These are phyloP conservation scores for Krasilnikovozyma curviuscula DNA, from an alignment of 768 basidiomycete species.

Conservation along the genomic window DNA sequence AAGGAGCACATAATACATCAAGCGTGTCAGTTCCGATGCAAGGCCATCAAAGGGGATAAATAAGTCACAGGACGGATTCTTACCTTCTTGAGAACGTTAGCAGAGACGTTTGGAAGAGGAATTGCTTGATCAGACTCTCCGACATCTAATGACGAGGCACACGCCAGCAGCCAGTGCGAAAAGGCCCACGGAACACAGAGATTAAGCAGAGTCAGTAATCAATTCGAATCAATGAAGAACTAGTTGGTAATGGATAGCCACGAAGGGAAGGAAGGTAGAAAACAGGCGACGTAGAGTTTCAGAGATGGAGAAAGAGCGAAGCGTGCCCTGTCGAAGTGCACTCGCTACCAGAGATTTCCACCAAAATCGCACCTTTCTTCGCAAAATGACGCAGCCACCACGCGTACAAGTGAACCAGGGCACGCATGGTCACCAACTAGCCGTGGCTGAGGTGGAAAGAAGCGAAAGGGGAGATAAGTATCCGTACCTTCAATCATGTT, in stretches of 20 bases:
- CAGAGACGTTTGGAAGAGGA: constrained; percentile 82
- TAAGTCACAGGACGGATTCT: constrained; percentile 9
- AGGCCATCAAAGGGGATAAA: neutral
- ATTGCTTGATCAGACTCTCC: constrained; percentile 88
- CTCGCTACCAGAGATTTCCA: neutral
- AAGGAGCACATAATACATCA: constrained; percentile 3
- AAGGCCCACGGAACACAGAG: no score
- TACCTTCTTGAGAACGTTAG: constrained; percentile 82
- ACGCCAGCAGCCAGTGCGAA: no score
- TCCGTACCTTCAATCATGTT: constrained; percentile 95
- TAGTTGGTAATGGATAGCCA: neutral
- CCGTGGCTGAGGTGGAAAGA: neutral
- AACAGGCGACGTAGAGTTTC: neutral
- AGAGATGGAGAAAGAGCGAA: neutral
- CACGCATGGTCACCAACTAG: no score
- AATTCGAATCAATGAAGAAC: neutral
- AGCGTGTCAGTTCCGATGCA: neutral
- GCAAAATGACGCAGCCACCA: no score
- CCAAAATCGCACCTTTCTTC: neutral
- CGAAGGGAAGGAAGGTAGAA: neutral
- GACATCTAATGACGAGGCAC: no score
- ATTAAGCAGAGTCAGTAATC: neutral
- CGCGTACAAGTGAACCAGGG: no score
- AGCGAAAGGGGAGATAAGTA: constrained; percentile 6
- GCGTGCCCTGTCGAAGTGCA: neutral